Conservation (phyloP, 192 early-diverging fungal species). For the Rhizophlyctis rosea region DNA sequence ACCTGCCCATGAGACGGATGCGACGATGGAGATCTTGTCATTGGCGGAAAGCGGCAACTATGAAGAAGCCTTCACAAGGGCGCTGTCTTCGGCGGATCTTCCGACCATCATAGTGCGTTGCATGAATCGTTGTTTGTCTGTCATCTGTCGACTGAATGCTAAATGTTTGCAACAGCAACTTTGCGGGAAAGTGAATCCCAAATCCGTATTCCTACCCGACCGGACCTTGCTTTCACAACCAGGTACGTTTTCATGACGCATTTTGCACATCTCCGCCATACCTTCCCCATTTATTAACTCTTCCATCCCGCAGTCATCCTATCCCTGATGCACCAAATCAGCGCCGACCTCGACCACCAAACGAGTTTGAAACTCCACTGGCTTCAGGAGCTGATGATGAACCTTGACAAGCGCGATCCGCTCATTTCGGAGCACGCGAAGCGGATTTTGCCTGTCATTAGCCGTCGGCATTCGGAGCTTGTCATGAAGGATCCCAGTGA, state of each 20-base stretch:
- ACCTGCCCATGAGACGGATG: not conserved
- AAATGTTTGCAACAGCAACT: not conserved
- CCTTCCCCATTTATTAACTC: not conserved
- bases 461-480: not conserved
- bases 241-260: not conserved
- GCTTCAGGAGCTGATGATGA: not conserved
- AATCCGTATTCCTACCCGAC: not conserved
- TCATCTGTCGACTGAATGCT: not conserved
- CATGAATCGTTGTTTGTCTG: not conserved
- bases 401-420: not conserved
- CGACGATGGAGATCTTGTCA: not conserved
- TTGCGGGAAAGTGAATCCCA: not conserved
- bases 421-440: not conserved
- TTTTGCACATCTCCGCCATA: not conserved
- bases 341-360: not conserved
- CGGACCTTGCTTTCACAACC: not conserved
- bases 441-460: not conserved
- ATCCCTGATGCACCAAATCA: constrained; percentile 1
- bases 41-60: not conserved
- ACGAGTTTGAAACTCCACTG: not conserved
- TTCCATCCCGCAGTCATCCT: not conserved
- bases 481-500: not conserved
- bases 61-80: not conserved
- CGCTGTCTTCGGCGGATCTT: not conserved
- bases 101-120: not conserved